Evolutionary conservation across 371 early-diverging fungal species (phyloP), one percentile per base, ranked within the genome.

Genomic region (Lichtheimia corymbifera): DNA sequence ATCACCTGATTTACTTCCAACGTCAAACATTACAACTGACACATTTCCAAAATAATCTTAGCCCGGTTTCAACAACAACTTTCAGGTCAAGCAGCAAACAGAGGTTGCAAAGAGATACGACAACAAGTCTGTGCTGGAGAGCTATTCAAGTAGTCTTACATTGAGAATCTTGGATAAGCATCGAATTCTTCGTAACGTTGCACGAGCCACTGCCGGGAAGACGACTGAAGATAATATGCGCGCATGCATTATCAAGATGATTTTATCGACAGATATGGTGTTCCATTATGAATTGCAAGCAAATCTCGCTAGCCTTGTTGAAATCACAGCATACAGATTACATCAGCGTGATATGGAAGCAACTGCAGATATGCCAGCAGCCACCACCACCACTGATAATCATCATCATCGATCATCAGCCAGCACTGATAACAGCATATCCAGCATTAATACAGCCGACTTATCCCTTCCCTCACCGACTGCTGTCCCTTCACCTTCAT

Each of bases 11-110:
- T 9, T 35, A 30, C 43, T 9, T 35, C 1, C 0, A 35, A 35
- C 11, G 35, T 35, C 35, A 9, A 9, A 35, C 35, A 11, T 28
- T 4, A 35, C 11, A 35, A 35, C 35, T 35, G 35, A 35, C 2
- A 35, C 72, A 9, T 70, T 70, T 41, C 40, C 67, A 6, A 58
- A 71, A 6, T 62, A 73, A 68, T 76, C 78, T 14, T 75, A 91
- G 92, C 95, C 95, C 6, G 96, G 96, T 15, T 77, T 88, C 53
- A 95, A 95, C 80, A 96, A 96, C 61, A 80, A 90, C 27, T 96
- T 79, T 63, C 91, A 96, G 74, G 87, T 91, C 55, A 93, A 95
- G 62, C 84, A 93, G 22, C 75, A 88, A 49, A 92, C 93, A 2
- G 86, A 89, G 13, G 67, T 93, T 9, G 89, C 92, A 1, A 64